phyloP scores from a whole-genome alignment of 768 basidiomycete species.

The Russula foetens region DNA sequence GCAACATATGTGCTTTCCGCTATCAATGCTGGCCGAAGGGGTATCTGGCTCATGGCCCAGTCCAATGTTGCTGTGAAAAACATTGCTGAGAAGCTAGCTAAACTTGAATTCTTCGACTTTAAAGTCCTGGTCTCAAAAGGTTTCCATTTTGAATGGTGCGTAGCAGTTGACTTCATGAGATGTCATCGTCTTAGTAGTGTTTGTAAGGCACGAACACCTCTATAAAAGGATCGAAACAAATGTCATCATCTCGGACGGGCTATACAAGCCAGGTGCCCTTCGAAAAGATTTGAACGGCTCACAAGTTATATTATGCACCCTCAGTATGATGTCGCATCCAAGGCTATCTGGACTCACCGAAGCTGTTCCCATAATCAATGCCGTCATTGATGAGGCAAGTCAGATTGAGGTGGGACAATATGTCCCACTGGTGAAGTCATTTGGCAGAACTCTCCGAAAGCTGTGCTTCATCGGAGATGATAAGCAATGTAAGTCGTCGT shows the following conservation, averaged over 20 bases:
- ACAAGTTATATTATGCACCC: conserved; percentile 68
- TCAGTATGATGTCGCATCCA: conserved; percentile 59
- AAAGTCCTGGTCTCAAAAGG: conserved; percentile 63
- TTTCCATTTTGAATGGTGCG: conserved; percentile 60
- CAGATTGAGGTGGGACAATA: conserved; percentile 27
- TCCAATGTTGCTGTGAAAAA: conserved; percentile 86
- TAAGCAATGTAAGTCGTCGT: too few relatives aligned
- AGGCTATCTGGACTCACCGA: conserved; percentile 20
- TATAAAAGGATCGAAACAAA: conserved; percentile 43
- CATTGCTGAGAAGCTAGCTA: conserved; percentile 71
- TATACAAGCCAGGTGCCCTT: conserved; percentile 20
- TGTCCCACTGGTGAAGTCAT: conserved; percentile 23
- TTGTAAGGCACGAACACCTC: conserved; percentile 69
- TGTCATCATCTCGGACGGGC: conserved; percentile 43
- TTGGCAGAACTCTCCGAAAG: conserved; percentile 25
- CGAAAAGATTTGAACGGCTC: conserved; percentile 31
- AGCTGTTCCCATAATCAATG: conserved; percentile 23
- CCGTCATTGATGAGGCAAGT: conserved; percentile 31
- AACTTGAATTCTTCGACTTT: conserved; percentile 46
- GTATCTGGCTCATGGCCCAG: conserved; percentile 81
- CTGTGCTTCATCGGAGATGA: conserved; percentile 36
- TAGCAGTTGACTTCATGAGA: conserved; percentile 14
- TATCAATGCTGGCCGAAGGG: too few relatives aligned
- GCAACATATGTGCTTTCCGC: conserved; percentile 27
- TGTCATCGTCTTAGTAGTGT: not conserved